phyloP scores from a whole-genome alignment of 2,329 filamentous ascomycete genomes.

The Nemania bipapillata region DNA sequence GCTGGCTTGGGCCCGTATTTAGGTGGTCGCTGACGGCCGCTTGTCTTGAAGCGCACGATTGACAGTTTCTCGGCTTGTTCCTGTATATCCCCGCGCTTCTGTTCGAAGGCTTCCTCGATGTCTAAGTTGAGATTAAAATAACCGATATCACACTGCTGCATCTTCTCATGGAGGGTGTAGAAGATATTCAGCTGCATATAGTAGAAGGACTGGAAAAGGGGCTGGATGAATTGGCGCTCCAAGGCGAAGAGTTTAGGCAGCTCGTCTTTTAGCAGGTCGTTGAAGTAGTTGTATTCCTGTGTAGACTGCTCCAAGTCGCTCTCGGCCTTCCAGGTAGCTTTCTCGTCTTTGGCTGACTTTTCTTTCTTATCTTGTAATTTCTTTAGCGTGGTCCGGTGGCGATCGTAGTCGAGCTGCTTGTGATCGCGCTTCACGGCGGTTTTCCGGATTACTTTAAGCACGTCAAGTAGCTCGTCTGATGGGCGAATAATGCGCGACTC shows the following conservation, averaged over 20 bases:
- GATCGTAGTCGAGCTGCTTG: slow-evolving; percentile 96
- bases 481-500: slow-evolving; percentile 89
- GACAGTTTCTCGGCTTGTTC: slow-evolving; percentile 83
- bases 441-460: slow-evolving; percentile 96
- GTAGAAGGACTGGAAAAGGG: slow-evolving; percentile 98
- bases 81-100: slow-evolving; percentile 88
- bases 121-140: slow-evolving; percentile 95
- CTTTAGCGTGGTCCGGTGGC: slow-evolving; percentile 83
- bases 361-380: slow-evolving; percentile 99
- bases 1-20: slow-evolving; percentile 68
- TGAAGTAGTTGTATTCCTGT: slow-evolving; percentile 97
- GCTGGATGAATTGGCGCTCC: slow-evolving; percentile 93
- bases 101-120: slow-evolving; percentile 88
- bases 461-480: slow-evolving; percentile 90
- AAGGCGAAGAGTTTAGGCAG: slow-evolving; percentile 89
- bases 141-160: slow-evolving; percentile 96
- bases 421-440: slow-evolving; percentile 89
- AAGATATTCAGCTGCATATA: slow-evolving; percentile 99
- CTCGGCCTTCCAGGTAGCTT: slow-evolving; percentile 95
- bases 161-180: slow-evolving; percentile 96
- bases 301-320: slow-evolving; percentile 90
- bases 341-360: slow-evolving; percentile 94
- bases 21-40: slow-evolving; percentile 72
- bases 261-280: slow-evolving; percentile 95
- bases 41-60: slow-evolving; percentile 92